These are phyloP conservation scores for Fraxinus pennsylvanica DNA, from an alignment of 257 asterid species.

Conservation along the genomic window DNA sequence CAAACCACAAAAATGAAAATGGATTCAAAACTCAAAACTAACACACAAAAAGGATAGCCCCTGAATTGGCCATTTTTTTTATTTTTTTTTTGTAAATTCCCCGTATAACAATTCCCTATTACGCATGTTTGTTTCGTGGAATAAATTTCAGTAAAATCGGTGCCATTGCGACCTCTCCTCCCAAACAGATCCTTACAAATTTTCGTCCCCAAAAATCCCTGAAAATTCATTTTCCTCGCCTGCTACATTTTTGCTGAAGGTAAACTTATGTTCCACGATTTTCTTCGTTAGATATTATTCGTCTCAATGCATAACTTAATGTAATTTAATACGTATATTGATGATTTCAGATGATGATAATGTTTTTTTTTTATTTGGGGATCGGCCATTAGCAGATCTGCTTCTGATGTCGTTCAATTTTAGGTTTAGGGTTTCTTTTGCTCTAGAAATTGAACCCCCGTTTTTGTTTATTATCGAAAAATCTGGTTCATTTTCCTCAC, in stretches of 20 bases:
- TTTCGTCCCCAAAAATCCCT: constrained; percentile 31
- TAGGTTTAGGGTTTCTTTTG: constrained; percentile 7
- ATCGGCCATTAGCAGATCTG: constrained; percentile 34
- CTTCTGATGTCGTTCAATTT: constrained; percentile 1
- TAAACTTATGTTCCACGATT: constrained; percentile 18
- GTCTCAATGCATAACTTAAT: constrained; percentile 18
- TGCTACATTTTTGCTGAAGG: constrained; percentile 38
- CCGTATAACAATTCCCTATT: not conserved
- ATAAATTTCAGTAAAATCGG: constrained; percentile 20
- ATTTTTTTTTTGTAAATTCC: too few species aligned
- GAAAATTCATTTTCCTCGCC: constrained; percentile 18
- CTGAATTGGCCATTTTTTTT: too few species aligned
- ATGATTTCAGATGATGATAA: constrained; percentile 1
- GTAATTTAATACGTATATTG: not conserved
- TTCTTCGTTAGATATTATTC: not conserved
- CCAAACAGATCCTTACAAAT: constrained; percentile 40
- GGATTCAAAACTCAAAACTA: too few species aligned
- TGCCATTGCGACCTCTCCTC: constrained; percentile 18
- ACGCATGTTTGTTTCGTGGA: constrained; percentile 22
- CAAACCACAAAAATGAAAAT: too few species aligned
- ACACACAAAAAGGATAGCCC: too few species aligned
- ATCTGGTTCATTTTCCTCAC: not conserved
- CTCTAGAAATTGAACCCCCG: constrained; percentile 11
- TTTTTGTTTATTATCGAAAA: constrained; percentile 7
- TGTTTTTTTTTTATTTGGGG: constrained; percentile 4